phyloP scores from a whole-genome alignment of 2,329 filamentous ascomycete species.

The Colletotrichum tabaci region DNA sequence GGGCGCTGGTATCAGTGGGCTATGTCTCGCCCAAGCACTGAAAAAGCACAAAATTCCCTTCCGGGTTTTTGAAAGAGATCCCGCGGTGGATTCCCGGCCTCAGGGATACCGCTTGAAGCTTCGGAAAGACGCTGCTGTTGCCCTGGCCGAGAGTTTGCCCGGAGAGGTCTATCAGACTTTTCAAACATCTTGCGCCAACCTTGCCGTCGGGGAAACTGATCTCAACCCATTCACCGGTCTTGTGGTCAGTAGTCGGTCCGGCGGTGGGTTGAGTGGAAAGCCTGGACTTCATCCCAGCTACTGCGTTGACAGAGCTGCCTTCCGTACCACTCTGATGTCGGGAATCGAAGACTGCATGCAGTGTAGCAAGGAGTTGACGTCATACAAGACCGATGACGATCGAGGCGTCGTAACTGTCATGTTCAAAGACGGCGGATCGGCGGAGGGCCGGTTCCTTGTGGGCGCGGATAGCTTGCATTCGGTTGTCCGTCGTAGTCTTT shows the following conservation, averaged over 20 bases:
- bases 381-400: conserved; percentile 68
- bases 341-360: conserved; percentile 69
- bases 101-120: conserved; percentile 75
- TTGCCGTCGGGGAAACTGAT: conserved; percentile 19
- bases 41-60: conserved; percentile 54
- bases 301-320: conserved; percentile 74
- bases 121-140: conserved; percentile 1
- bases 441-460: conserved; percentile 71
- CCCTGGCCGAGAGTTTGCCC: conserved; percentile 17
- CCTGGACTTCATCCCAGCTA: conserved; percentile 55
- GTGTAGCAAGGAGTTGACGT: conserved; percentile 69
- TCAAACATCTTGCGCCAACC: conserved; percentile 18
- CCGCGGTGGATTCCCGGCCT: conserved; percentile 66
- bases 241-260: conserved; percentile 45
- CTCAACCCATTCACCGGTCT: conserved; percentile 13
- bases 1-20: conserved; percentile 55
- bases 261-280: conserved; percentile 69
- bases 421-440: conserved; percentile 72
- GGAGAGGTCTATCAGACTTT: conserved; percentile 13
- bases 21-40: conserved; percentile 54
- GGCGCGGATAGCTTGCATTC: conserved; percentile 76
- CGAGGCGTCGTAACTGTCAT: conserved; percentile 67
- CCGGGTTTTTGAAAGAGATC: conserved; percentile 67
- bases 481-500: conserved; percentile 67
- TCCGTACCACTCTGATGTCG: conserved; percentile 71